Conservation (phyloP, 202 grass and related monocot genomes). For the Carex sylvatica region DNA sequence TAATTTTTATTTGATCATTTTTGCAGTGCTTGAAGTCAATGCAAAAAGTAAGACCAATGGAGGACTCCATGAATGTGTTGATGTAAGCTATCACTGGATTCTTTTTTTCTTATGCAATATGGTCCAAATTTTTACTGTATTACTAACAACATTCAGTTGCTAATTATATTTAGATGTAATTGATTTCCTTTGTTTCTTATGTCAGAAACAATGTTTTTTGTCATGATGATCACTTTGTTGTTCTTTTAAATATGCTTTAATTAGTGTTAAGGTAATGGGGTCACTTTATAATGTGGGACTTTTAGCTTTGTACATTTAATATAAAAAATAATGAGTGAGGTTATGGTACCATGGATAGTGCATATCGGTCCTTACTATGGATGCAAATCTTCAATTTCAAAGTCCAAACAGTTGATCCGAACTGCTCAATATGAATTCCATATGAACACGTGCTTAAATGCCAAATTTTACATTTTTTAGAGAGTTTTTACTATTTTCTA, state of each 20-base stretch:
- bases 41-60: slow-evolving; percentile 6
- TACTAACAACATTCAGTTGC: neutral
- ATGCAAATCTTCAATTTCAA: no score
- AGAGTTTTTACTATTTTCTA: no score
- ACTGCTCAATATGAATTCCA: no score
- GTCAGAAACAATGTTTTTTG: neutral
- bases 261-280: neutral
- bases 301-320: neutral
- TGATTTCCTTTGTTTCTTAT: neutral
- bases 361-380: no score
- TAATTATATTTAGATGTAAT: neutral
- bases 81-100: slow-evolving; percentile 20
- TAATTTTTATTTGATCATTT: slow-evolving; percentile 1
- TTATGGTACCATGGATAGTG: no score
- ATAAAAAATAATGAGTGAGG: neutral
- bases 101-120: neutral
- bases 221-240: neutral
- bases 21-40: slow-evolving; percentile 27
- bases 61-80: slow-evolving; percentile 12
- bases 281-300: neutral
- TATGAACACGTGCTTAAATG: no score
- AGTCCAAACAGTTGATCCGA: no score
- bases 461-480: no score
- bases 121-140: neutral
- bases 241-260: neutral